Evolutionary conservation across 1,284 basidiomycete genomes (phyloP).

Genomic region (Ganoderma meredithae): DNA sequence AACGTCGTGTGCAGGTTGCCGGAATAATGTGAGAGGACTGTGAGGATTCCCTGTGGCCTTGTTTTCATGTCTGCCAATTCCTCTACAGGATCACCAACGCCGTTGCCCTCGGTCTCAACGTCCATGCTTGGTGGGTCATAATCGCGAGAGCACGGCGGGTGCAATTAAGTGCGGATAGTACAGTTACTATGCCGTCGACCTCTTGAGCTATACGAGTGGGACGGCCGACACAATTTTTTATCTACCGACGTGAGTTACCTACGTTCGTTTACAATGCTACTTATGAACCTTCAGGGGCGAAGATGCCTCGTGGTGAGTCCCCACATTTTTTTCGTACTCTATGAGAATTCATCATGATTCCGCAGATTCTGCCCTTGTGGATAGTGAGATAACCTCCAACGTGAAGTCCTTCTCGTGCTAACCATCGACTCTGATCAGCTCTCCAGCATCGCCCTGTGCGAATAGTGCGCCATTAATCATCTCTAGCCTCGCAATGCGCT

Average conservation of each 20-base stretch:
- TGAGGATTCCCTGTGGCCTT: background rate
- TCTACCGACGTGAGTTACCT: background rate
- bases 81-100: background rate
- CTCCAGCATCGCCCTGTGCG: background rate
- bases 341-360: background rate
- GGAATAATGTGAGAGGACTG: background rate
- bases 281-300: background rate
- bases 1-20: background rate
- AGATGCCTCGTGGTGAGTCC: background rate
- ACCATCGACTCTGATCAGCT: background rate
- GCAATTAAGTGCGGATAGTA: background rate
- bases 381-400: background rate
- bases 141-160: background rate
- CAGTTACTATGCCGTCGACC: slow-evolving; percentile 4
- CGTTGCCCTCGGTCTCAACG: background rate
- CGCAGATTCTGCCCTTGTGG: background rate
- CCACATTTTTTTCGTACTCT: background rate
- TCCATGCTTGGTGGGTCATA: background rate
- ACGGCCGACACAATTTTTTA: background rate
- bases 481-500: background rate
- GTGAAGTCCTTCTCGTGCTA: background rate
- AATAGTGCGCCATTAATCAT: background rate
- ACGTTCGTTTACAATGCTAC: no score
- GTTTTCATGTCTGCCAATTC: no score
- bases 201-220: background rate